Evolutionary conservation across 2,329 filamentous ascomycete genomes (phyloP).

Genomic region (Colletotrichum somersetense): DNA sequence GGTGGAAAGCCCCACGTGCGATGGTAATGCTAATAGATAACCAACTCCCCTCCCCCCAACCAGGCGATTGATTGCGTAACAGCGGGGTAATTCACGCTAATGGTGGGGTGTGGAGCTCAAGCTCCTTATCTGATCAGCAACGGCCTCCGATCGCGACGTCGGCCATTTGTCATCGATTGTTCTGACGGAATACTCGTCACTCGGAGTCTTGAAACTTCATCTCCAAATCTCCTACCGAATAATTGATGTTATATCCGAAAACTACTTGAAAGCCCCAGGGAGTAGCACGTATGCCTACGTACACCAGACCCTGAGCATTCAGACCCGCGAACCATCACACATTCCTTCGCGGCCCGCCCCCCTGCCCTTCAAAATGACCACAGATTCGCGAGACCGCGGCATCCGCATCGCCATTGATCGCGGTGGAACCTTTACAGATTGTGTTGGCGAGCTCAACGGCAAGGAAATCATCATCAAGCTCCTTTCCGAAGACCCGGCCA

Average conservation of each 20-base stretch:
- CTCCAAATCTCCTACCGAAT: not conserved
- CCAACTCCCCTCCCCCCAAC: not conserved
- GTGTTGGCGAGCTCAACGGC: slow-evolving; percentile 84
- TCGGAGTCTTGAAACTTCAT: not conserved
- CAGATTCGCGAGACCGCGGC: slow-evolving; percentile 61
- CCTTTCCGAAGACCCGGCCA: slow-evolving; percentile 88
- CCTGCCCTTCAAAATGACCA: slow-evolving; percentile 50
- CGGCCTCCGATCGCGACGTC: slow-evolving; percentile 5
- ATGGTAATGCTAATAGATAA: not conserved
- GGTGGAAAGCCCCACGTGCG: not conserved
- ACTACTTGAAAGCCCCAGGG: not conserved
- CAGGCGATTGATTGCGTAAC: slow-evolving; percentile 15
- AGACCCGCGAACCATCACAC: not conserved
- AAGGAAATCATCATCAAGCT: slow-evolving; percentile 89
- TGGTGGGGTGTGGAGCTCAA: slow-evolving; percentile 38
- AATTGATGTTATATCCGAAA: not conserved
- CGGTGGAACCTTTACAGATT: slow-evolving; percentile 93
- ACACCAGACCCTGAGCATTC: not conserved
- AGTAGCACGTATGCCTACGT: not conserved
- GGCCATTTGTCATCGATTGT: slow-evolving; percentile 32
- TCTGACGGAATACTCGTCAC: not conserved
- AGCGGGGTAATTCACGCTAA: slow-evolving; percentile 37
- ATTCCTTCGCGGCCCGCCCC: not conserved
- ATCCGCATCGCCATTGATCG: slow-evolving; percentile 83
- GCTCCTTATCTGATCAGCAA: slow-evolving; percentile 37